Conservation (phyloP, 2,329 filamentous ascomycete genomes). For the Stagonosporopsis chrysanthemi region DNA sequence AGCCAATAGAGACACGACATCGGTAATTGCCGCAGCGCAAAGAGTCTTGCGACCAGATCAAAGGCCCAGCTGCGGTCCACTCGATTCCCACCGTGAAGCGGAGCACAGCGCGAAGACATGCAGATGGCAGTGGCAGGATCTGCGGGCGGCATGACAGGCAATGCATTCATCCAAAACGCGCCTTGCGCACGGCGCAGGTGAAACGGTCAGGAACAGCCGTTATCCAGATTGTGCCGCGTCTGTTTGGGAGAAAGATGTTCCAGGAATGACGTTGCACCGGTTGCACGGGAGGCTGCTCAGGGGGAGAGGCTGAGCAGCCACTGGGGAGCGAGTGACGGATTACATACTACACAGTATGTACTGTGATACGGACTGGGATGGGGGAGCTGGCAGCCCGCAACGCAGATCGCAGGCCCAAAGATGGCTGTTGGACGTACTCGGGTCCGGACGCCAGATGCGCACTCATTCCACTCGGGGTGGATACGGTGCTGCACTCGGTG, state of each 20-base stretch:
- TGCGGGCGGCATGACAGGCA: slow-evolving; percentile 28
- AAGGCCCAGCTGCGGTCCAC: slow-evolving; percentile 19
- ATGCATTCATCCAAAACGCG: slow-evolving; percentile 26
- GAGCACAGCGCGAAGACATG: slow-evolving; percentile 21
- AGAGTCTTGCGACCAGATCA: slow-evolving; percentile 17
- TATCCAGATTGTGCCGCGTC: slow-evolving; percentile 5
- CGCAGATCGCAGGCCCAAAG: slow-evolving; percentile 12
- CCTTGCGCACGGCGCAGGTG: slow-evolving; percentile 13
- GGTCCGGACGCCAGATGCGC: slow-evolving; percentile 10
- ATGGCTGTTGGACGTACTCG: slow-evolving; percentile 10
- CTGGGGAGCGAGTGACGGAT: background rate
- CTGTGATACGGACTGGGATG: no score
- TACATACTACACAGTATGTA: no score
- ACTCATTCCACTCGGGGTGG: slow-evolving; percentile 3
- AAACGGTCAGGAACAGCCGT: slow-evolving; percentile 11
- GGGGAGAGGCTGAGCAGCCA: slow-evolving; percentile 4
- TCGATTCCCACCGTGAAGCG: slow-evolving; percentile 10
- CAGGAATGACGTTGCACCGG: slow-evolving; percentile 9
- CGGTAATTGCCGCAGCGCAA: slow-evolving; percentile 15
- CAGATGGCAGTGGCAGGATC: slow-evolving; percentile 25
- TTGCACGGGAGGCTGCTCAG: slow-evolving; percentile 3
- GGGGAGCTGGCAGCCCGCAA: slow-evolving; percentile 8
- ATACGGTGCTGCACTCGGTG: background rate
- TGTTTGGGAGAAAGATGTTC: slow-evolving; percentile 14
- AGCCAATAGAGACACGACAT: slow-evolving; percentile 10